Base-by-base conservation (phyloP, 2,329 filamentous ascomycete species). In the Stachybotrys echinatus region DNA sequence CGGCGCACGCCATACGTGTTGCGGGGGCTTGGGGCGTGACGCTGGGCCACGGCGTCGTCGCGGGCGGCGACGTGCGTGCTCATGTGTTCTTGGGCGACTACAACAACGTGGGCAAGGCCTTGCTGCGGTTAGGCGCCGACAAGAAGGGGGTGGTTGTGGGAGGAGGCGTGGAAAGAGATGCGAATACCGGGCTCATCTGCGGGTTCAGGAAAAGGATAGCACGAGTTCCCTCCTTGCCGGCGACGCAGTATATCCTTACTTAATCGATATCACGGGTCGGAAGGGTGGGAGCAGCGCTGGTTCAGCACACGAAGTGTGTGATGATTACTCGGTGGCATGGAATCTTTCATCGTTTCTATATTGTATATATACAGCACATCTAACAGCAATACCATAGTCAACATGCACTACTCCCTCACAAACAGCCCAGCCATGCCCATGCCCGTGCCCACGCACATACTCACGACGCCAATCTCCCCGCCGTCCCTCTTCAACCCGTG, bases 371-470 rank as follows among this genome's bases (percentile, higher is more conserved):
- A 37, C 17, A 10, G 31, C 17, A 37, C 31, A 37, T n/a, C n/a
- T n/a, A n/a, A n/a, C n/a, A n/a, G n/a, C n/a, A n/a, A 17, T 17
- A 8, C 17, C 17, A 17, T 37, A 37, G 31, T 37, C 31, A 8
- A 37, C 40, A 43, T 43, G 40, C n/a, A 8, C 56, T 75, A 85
- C 66, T 87, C 83, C 60, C 79, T 72, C 43, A 86, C 79, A 66
- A 86, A 83, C 67, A 85, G 66, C 31, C 80, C 80, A 12, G 83
- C 83, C 81, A 88, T 87, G 20, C 84, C 85, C 83, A 88, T 88
- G 21, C 85, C 85, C 0, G 85, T 88, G 27, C 85, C 85, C 51
- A 89, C 83, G 65, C 90, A 95, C 88, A 95, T 94, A 63, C 87
- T 92, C 48, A 94, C 80, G 23, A 95, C 88, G 54, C 90, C 89